phyloP scores from a whole-genome alignment of 2,329 filamentous ascomycete genomes.

The Graphilbum fragrans region DNA sequence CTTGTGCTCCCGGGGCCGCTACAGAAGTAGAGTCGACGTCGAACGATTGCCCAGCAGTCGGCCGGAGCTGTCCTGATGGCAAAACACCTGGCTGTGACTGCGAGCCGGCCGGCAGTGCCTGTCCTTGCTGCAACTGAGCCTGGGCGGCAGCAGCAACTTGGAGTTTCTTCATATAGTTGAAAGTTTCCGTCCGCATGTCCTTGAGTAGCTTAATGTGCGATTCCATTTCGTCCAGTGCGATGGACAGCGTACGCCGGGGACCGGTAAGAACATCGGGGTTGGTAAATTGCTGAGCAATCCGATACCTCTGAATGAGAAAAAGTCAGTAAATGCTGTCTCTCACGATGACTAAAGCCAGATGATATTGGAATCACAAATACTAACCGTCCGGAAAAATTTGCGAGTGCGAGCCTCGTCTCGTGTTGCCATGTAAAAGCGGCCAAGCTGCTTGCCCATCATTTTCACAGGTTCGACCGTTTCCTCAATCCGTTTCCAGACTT shows the following conservation, averaged over 20 bases:
- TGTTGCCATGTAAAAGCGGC: slow-evolving; percentile 20
- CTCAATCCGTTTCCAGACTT: slow-evolving; percentile 30
- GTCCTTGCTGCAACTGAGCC: background rate
- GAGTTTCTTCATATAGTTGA: slow-evolving; percentile 1
- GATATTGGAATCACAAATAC: slow-evolving; percentile 13
- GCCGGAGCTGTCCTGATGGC: background rate
- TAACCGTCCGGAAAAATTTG: slow-evolving; percentile 41
- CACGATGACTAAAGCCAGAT: background rate
- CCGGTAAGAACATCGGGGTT: slow-evolving; percentile 33
- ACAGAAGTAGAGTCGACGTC: background rate
- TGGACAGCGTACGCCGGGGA: slow-evolving; percentile 37
- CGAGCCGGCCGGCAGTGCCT: background rate
- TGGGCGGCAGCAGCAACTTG: slow-evolving; percentile 6
- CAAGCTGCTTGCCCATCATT: slow-evolving; percentile 30
- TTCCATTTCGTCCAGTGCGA: slow-evolving; percentile 38
- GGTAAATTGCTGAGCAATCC: slow-evolving; percentile 39
- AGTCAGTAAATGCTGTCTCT: background rate
- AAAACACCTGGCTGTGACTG: background rate
- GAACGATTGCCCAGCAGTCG: background rate
- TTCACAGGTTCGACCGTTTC: slow-evolving; percentile 27
- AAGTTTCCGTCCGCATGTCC: slow-evolving; percentile 36
- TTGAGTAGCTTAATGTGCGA: slow-evolving; percentile 33
- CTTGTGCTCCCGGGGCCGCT: background rate
- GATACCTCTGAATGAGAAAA: slow-evolving; percentile 29
- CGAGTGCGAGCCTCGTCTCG: slow-evolving; percentile 36